Evolutionary conservation across 1,284 basidiomycete genomes (phyloP), one percentile per base, ranked within the genome.

Genomic region (Tilletia walkeri): DNA sequence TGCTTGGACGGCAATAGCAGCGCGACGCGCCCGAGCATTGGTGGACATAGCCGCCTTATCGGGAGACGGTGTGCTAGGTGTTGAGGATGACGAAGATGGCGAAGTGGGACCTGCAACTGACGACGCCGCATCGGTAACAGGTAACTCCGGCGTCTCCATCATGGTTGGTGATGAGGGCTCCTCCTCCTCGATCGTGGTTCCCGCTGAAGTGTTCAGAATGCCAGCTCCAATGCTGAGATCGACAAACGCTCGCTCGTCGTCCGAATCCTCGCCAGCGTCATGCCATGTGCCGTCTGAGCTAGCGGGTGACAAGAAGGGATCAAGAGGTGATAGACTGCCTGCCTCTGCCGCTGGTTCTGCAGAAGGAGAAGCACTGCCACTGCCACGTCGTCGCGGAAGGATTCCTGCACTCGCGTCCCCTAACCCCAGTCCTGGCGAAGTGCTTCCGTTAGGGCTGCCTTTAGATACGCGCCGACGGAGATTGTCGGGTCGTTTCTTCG

Each of bases 201-300:
- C 20, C 6, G 50, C 18, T 16, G 50, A 18, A 6, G 50, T 53
- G 50, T 53, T 18, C 50, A 53, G 16, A 7, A 53, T 24, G 16
- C 50, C 50, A 10, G 50, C 50, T 6, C 50, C 50, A 53, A 53
- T 53, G 6, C 6, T 24, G 10, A 18, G 12, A 24, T 53, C 50
- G 50, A 53, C 50, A 9, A 24, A 7, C 12, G 50, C 36, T 3
- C 18, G 36, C 36, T 63, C 36, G 7, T 63, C 34, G 59, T 63
- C 59, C 14, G 34, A 12, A 14, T 63, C 59, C 36, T 63, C 36
- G 14, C 41, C 59, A 12, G 59, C 59, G 36, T 63, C 59, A 41
- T 63, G 59, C 59, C 59, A 63, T 39, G 59, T 38, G 36, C 59
- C 59, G 14, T 63, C 59, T 10, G 59, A 63, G 50, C 50, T 53